Evolutionary conservation across 2,329 filamentous ascomycete species (phyloP), one percentile per base, ranked within the genome.

Genomic region (Monosporascus sp.): DNA sequence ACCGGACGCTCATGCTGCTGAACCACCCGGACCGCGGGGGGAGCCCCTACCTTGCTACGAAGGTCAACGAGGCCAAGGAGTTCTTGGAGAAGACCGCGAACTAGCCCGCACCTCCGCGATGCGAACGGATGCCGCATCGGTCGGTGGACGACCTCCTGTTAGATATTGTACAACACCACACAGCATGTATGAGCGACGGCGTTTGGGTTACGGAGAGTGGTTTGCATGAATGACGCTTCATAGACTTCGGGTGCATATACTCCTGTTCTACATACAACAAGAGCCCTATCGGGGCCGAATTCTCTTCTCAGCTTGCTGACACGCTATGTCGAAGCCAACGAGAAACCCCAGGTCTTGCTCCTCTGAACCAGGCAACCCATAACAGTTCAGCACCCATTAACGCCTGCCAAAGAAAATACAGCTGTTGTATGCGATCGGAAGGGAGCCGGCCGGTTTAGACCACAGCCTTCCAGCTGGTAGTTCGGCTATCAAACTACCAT

Each of bases 31-130:
- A 99, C 79, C 88, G 94, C 68, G 94, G 94, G 60, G 94, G 94
- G 40, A 97, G 91, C 68, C 94, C 94, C 7, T 99, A 97, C 70
- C 77, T 99, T 45, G 94, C 94, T 16, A 97, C 92, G 51, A 99
- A 99, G 74, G 88, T 99, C 69, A 99, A 99, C 74, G 94, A 99
- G 72, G 94, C 94, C 40, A 99, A 99, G 74, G 93, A 97, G 70
- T 84, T 97, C 58, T 70, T 99, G 61, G 94, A 99, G 70, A 97
- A 96, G 73, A 78, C 75, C 51, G 55, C 56, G 16, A 58, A 50
- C 37, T 64, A 60, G 49, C 45, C 14, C 24, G n/a, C 31, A 27
- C 17, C n/a, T 6, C 19, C 4, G 16, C 7, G 5, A 49, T 19
- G 44, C 27, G 7, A 20, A 22, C 24, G 41, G 16, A 22, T 48